Evolutionary conservation across 805 yeast species (phyloP), one percentile per base, ranked within the genome.

Genomic region (Teunomyces tritomae): DNA sequence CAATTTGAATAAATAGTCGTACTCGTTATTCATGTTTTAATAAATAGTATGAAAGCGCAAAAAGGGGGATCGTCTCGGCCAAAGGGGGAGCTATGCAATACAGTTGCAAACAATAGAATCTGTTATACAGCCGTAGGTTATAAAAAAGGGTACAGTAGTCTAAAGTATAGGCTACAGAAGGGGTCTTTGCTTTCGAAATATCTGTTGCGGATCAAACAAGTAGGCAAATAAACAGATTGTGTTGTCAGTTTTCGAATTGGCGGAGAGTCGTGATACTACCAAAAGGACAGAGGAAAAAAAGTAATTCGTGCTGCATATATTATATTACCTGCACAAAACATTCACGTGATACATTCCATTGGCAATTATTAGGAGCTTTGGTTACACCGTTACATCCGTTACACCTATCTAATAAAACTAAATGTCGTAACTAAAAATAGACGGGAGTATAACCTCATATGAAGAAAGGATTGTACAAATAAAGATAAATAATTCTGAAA

Each of bases 1-100:
- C 58, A 94, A 82, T 73, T 94, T 94, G 77, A 94, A 94, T 64
- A 94, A 80, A 68, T 90, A 94, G 73, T 94, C 99, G 97, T 94
- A 94, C 74, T 95, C 96, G 78, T 85, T 85, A 72, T 87, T 87
- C 94, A 87, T 87, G 48, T 47, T 44, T 26, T 13, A 14, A 28
- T 36, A 35, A 35, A 20, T 46, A 37, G 27, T n/a, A 37, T 37
- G 29, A 37, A 35, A 35, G 24, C 24, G 24, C 39, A 29, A 28
- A 30, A 28, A 28, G n/a, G 34, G 44, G 40, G 40, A 37, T 37
- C 26, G 28, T 36, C 40, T 37, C 40, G 26, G 40, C 28, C 14
- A 37, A 37, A 37, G 13, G 39, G 27, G 39, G 39, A 26, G 27
- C n/a, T 37, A 37, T 37, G 40, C 28, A 37, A 37, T 20, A 37